Evolutionary conservation across 1,284 basidiomycete genomes (phyloP).

Genomic region (Cystobasidiaceae sp.): DNA sequence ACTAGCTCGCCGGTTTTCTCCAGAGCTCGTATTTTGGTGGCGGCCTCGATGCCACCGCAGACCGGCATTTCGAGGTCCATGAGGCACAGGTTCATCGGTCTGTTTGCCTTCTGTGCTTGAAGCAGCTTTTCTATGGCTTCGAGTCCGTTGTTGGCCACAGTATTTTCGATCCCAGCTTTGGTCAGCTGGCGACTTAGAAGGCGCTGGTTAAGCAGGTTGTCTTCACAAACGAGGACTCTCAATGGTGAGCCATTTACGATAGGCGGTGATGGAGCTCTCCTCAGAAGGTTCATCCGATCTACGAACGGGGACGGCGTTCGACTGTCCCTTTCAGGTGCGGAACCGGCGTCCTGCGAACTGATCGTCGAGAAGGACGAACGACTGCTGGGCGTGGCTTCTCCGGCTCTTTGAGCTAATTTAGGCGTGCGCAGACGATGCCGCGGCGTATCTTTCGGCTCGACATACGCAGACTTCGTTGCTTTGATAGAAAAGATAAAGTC

Average conservation of each 20-base stretch:
- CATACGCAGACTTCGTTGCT: conserved; percentile 31
- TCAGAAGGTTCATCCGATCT: neutral
- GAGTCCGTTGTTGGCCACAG: conserved; percentile 48
- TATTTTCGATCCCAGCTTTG: conserved; percentile 46
- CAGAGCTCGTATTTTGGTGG: conserved; percentile 27
- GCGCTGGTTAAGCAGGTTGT: conserved; percentile 50
- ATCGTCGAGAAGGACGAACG: conserved; percentile 12
- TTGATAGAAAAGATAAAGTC: conserved; percentile 48
- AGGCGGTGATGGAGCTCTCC: neutral
- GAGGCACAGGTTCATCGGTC: conserved; percentile 21
- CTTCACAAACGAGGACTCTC: conserved; percentile 45
- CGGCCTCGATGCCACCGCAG: conserved; percentile 34
- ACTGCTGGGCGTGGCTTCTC: conserved; percentile 25
- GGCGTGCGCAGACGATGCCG: neutral
- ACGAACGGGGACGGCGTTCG: neutral
- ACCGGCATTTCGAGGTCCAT: conserved; percentile 38
- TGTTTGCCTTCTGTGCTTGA: neutral
- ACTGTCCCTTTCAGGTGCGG: neutral
- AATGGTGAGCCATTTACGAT: conserved; percentile 33
- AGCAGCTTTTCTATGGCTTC: conserved; percentile 48
- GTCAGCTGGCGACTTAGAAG: conserved; percentile 49
- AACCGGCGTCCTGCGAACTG: neutral
- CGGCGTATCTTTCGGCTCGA: neutral
- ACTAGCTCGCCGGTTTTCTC: conserved; percentile 26
- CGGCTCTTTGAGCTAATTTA: conserved; percentile 1